A percentile compares a stretch with the other conserved stretches of the same genome.
phyloP scores from a whole-genome alignment of 2,329 filamentous ascomycete species.

The Verticillium dahliae region DNA sequence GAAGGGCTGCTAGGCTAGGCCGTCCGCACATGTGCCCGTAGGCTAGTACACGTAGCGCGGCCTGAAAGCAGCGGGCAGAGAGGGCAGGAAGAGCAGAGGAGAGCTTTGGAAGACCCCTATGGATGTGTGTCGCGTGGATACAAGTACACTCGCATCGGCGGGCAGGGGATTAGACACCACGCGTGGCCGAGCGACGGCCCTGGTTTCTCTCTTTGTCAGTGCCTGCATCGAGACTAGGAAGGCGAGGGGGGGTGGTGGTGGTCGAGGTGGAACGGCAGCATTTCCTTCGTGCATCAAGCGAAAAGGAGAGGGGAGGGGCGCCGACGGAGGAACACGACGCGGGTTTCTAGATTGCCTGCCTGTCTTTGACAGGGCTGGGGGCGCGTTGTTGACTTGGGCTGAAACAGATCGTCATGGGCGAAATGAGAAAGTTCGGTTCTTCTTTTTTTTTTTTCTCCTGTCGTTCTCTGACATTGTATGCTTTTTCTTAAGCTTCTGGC shows the following conservation, averaged over 20 bases:
- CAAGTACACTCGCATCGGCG: neutral
- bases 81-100: neutral
- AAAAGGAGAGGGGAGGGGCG: too few species aligned
- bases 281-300: neutral
- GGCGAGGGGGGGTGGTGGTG: neutral
- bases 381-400: neutral
- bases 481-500: neutral
- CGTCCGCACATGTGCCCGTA: too few species aligned
- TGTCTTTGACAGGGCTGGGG: neutral
- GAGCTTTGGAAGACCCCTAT: neutral
- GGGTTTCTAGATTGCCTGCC: neutral
- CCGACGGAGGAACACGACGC: too few species aligned
- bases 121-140: neutral
- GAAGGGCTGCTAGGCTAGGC: too few species aligned
- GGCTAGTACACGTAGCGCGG: too few species aligned
- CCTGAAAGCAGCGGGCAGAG: neutral
- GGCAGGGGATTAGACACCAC: neutral
- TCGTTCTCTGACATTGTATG: neutral
- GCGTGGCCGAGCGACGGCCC: neutral
- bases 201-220: neutral
- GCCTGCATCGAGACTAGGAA: neutral
- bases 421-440: neutral
- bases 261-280: neutral
- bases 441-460: neutral
- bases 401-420: neutral